Percentiles rank a stretch among this genome's conserved stretches.
These are phyloP conservation scores for Nasturtium officinale DNA, from an alignment of 345 rosid genomes.

Conservation along the genomic window DNA sequence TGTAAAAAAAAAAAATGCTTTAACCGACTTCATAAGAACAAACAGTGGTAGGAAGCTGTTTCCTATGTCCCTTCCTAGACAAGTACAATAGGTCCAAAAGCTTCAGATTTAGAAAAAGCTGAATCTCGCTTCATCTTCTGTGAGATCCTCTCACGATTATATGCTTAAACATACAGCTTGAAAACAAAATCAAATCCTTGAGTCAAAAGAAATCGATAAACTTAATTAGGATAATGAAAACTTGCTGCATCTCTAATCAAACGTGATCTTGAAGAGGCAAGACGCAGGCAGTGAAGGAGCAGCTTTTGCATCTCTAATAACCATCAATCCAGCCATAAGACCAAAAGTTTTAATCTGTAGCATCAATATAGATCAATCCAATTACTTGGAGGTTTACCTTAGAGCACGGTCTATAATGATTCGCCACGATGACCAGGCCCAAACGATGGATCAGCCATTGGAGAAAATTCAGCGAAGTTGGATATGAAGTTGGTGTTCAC, in stretches of 20 bases:
- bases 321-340: background rate
- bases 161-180: slow-evolving; percentile 52
- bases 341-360: background rate
- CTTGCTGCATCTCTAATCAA: slow-evolving; percentile 37
- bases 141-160: slow-evolving; percentile 62
- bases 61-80: slow-evolving; percentile 22
- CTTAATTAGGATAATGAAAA: background rate
- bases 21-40: slow-evolving; percentile 24
- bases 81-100: slow-evolving; percentile 35
- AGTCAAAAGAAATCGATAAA: background rate
- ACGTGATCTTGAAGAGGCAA: slow-evolving; percentile 45
- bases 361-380: background rate
- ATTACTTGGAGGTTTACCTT: slow-evolving; percentile 50
- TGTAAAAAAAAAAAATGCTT: slow-evolving; percentile 19
- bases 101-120: slow-evolving; percentile 16
- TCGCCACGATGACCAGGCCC: slow-evolving; percentile 91
- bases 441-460: slow-evolving; percentile 96
- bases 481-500: slow-evolving; percentile 16
- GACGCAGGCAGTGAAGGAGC: slow-evolving; percentile 47
- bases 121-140: slow-evolving; percentile 79
- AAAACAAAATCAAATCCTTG: background rate
- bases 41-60: background rate
- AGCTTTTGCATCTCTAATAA: too few species aligned
- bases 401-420: slow-evolving; percentile 81
- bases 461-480: slow-evolving; percentile 79